Base-by-base conservation (phyloP, 306 rosid species). In the Crotalaria pallida region DNA sequence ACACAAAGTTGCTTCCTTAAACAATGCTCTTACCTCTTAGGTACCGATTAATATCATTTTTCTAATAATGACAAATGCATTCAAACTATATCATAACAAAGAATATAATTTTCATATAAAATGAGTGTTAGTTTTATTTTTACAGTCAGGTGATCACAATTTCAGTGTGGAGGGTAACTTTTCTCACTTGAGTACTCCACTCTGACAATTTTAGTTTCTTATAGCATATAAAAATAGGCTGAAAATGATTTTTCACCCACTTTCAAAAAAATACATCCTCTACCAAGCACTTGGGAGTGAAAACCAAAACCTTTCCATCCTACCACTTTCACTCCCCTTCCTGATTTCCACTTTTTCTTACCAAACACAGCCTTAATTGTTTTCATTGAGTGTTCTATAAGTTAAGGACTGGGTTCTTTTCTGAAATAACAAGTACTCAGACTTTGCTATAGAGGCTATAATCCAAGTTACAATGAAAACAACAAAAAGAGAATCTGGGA, bases 401-500 rank as follows among this genome's bases (percentile, higher is more conserved):
- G 22, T 64, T 13, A 75, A 33, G 58, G 80, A 41, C 40, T 45
- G 45, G 41, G 60, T 65, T 41, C 70, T 75, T 59, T 79, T 67
- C 22, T 61, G 75, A 65, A 79, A 60, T 49, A 67, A 47, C 1
- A 58, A 44, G 59, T 53, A 7, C 58, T 11, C 34, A 48, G 81
- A 81, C 75, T 80, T 85, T 58, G 82, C 79, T 36, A 83, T 38
- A 74, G 75, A 60, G 33, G 73, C 68, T 51, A 82, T 77, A 62
- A 80, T 60, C 73, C 69, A 87, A 49, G 81, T 81, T 80, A 87
- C 6, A 59, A 83, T 31, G 38, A 84, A 50, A 56, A 66, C 76
- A 64, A 74, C 75, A 38, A 69, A 68, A 41, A 80, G 17, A 3
- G 81, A 78, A 19, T 77, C 62, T 71, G 44, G 40, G 22, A 76